phyloP scores from a whole-genome alignment of 805 yeast species.

The Vanderwaltozyma yarrowii region DNA sequence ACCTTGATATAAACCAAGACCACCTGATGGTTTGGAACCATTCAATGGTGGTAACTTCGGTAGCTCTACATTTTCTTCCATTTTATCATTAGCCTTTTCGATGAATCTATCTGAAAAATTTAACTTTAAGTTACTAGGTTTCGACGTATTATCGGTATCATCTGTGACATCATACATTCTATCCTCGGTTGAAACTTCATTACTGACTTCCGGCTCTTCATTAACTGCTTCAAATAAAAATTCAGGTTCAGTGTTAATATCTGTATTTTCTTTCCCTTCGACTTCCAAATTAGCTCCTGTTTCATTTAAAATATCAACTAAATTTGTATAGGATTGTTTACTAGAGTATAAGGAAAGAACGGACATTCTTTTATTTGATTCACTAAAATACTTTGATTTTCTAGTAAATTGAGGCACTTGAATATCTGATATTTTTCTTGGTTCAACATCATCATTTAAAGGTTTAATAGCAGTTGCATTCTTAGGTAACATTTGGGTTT shows the following conservation, averaged over 20 bases:
- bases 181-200: constrained; percentile 6
- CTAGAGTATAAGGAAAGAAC: constrained; percentile 67
- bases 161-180: constrained; percentile 6
- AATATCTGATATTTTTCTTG: constrained; percentile 50
- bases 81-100: constrained; percentile 5
- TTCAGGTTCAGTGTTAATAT: constrained; percentile 17
- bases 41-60: constrained; percentile 26
- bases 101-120: constrained; percentile 34
- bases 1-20: constrained; percentile 23
- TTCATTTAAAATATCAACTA: constrained; percentile 35
- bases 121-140: constrained; percentile 19
- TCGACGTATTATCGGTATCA: constrained; percentile 1
- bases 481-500: constrained; percentile 19
- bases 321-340: constrained; percentile 50
- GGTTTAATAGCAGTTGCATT: constrained; percentile 20
- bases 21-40: constrained; percentile 9
- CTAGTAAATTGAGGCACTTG: constrained; percentile 63
- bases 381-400: constrained; percentile 51
- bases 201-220: constrained; percentile 4
- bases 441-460: constrained; percentile 25
- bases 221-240: constrained; percentile 20
- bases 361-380: constrained; percentile 56
- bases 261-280: constrained; percentile 1
- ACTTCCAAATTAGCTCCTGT: constrained; percentile 5
- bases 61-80: constrained; percentile 7